Base-by-base conservation (phyloP, 164 flowering plant genomes). In the Magnolia kwangsiensis region DNA sequence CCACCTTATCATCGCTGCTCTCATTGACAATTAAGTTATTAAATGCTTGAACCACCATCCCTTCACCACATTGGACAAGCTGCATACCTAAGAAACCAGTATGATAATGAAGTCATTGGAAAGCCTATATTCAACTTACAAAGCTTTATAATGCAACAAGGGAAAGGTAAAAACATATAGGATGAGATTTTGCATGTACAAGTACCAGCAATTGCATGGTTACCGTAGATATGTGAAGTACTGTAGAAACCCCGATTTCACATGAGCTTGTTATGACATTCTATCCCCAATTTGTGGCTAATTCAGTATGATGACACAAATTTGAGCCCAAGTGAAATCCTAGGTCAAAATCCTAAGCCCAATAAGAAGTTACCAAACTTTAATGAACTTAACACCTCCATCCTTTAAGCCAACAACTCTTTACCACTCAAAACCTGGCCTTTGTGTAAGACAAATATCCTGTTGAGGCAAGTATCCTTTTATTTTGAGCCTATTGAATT, bases 11-110 rank as follows among this genome's bases (percentile, higher is more conserved):
- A 73, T 82, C 81, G 51, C 58, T 37, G 27, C 85, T 86, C 63
- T 87, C 88, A 77, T 96, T 96, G 37, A 63, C 58, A 63, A 94
- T 86, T 13, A 92, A 78, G 80, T 87, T 92, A 77, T 90, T 82
- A 76, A 92, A 96, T 24, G 87, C 9, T 50, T 87, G 88, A 76
- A 91, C 69, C 67, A 80, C 83, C 23, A 79, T 84, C 50, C 76
- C 81, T 78, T 84, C 82, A 74, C 50, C 74, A 72, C 24, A 27
- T 66, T 76, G 74, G 18, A 51, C 27, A 11, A 23, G 55, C 8
- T 74, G 49, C 10, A 71, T 80, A 81, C 85, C 89, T 87, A 77
- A 71, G 51, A 78, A 84, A 76, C 71, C 49, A 72, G 31, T 27
- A 29, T 68, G 69, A 70, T 23, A 50, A 70, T 27, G 70, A 50